These are phyloP conservation scores for Ambrosia trifida DNA, from an alignment of 129 eudicot genomes.

Conservation along the genomic window DNA sequence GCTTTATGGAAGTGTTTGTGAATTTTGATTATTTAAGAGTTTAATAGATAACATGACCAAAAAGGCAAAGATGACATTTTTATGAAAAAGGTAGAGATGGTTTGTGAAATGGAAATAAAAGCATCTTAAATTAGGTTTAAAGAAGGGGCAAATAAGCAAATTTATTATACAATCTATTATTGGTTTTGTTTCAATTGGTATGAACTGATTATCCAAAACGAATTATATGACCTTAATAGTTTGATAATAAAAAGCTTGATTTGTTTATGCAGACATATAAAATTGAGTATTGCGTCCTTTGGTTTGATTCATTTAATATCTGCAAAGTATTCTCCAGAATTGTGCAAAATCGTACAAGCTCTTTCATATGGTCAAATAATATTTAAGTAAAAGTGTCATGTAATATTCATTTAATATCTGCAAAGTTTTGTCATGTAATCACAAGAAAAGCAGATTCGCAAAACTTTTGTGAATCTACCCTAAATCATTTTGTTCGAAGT, in stretches of 20 bases:
- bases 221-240: neutral
- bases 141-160: neutral
- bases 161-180: neutral
- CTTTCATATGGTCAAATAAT: slow-evolving; percentile 1
- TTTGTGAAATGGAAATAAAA: no score
- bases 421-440: no score
- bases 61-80: neutral
- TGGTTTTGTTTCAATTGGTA: slow-evolving; percentile 1
- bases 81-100: neutral
- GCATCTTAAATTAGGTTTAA: no score
- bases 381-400: neutral
- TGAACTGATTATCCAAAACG: neutral
- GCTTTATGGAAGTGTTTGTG: neutral
- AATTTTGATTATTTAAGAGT: neutral
- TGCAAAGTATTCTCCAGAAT: neutral
- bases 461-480: neutral
- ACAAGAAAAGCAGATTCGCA: no score
- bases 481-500: neutral
- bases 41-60: neutral
- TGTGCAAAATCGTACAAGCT: slow-evolving; percentile 8
- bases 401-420: no score
- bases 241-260: neutral
- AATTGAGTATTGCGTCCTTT: neutral
- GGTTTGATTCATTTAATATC: neutral
- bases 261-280: neutral